Base-by-base conservation (phyloP, 345 rosid species). In the Salix koriyanagi region DNA sequence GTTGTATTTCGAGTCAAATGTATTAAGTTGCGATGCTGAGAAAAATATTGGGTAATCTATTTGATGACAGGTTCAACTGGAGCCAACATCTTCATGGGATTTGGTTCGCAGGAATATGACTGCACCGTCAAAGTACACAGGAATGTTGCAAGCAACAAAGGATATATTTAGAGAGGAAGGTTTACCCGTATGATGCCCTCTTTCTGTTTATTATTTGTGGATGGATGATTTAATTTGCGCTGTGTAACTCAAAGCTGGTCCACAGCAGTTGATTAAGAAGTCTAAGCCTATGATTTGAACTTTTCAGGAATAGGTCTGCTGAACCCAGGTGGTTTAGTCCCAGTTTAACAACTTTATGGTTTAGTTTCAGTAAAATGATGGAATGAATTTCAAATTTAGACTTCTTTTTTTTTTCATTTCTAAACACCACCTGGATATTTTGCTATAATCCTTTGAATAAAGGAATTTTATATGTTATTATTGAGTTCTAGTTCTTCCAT, bases 161-260 rank as follows among this genome's bases (percentile, higher is more conserved):
- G 96, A 96, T 70, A 96, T 96, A 32, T 90, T 89, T 39, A 88
- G 92, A 84, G 99, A 95, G 83, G 99, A 95, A 87, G 98, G 99
- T 70, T 86, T 95, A 21, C 85, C 86, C 89, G 97, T 93, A 84
- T 10, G 87, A 73, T 79, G 67, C 58, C 1, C 37, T 18, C 74
- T 34, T 65, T 62, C 21, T 19, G 11, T 23, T 60, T 79, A 30
- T 13, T 14, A 21, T 42, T 30, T 14, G 18, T 71, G 58, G 70
- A 61, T 61, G 70, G n/a, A 34, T 58, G 66, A 34, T 54, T 37
- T 72, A 10, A 36, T 23, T 58, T 56, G 60, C 18, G 28, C 18
- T 6, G 39, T 6, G 21, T 46, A 26, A 23, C 26, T 46, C 6
- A 25, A 46, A 41, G 23, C 46, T 7, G 10, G 18, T 44, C 2